These are phyloP conservation scores for Phytophthora vignae DNA, from an alignment of 352 stramenopile genomes.

Conservation along the genomic window DNA sequence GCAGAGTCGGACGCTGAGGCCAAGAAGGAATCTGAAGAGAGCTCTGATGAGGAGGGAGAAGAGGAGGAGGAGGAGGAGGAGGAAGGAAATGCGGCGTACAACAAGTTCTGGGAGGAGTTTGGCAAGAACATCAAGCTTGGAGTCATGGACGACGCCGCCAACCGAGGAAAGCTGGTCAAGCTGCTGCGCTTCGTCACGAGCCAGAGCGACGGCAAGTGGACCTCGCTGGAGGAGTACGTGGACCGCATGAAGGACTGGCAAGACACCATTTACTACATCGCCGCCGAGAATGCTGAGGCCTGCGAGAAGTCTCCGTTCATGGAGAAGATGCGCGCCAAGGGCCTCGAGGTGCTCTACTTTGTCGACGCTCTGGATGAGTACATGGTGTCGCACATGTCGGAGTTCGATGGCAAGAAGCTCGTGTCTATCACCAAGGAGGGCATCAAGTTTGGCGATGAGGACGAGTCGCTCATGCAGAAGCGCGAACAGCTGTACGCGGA, in stretches of 20 bases:
- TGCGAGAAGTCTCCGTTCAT: conserved; percentile 97
- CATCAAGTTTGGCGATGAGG: conserved; percentile 99
- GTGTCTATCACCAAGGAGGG: conserved; percentile 98
- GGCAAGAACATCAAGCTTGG: conserved; percentile 99
- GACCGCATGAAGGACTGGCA: conserved; percentile 99
- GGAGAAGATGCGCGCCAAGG: conserved; percentile 97
- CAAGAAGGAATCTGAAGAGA: conserved; percentile 82
- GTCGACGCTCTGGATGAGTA: conserved; percentile 99
- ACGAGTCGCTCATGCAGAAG: conserved; percentile 95
- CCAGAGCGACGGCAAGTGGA: conserved; percentile 93
- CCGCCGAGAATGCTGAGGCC: conserved; percentile 93
- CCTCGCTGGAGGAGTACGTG: conserved; percentile 97
- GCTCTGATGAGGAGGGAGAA: conserved; percentile 51
- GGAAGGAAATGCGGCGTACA: conserved; percentile 92
- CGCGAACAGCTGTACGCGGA: conserved; percentile 97
- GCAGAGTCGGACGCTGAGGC: conserved; percentile 67
- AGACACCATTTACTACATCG: conserved; percentile 99
- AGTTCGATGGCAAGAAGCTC: conserved; percentile 97
- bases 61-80: conserved; percentile 67
- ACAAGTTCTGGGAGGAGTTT: conserved; percentile 99
- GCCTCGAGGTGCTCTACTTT: conserved; percentile 99
- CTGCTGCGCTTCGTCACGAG: conserved; percentile 97
- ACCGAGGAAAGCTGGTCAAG: conserved; percentile 96
- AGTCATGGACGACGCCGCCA: conserved; percentile 97
- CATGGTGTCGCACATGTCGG: conserved; percentile 94